phyloP scores from a whole-genome alignment of 805 yeast genomes.

The Saccharomycopsis oosterbeekiorum region DNA sequence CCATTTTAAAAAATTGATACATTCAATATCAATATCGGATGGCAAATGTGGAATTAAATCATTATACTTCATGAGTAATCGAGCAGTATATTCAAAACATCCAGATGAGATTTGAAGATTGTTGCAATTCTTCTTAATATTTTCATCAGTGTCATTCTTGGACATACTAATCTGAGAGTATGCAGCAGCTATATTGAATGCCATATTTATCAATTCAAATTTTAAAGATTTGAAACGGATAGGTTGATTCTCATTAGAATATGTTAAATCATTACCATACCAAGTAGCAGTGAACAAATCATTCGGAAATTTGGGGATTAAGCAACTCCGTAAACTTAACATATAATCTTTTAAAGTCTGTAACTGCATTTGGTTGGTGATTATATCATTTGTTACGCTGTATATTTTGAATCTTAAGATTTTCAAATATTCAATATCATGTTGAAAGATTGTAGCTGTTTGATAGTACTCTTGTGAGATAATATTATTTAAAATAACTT shows the following conservation, averaged over 20 bases:
- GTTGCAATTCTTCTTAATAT: conserved; percentile 51
- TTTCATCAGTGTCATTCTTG: conserved; percentile 36
- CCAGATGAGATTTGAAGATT: conserved; percentile 71
- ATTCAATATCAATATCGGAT: conserved; percentile 27
- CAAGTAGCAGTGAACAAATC: conserved; percentile 57
- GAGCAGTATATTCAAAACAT: conserved; percentile 34
- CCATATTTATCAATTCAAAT: conserved; percentile 52
- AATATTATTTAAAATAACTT: conserved; percentile 30
- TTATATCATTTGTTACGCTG: conserved; percentile 23
- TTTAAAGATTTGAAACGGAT: conserved; percentile 38
- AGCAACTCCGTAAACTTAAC: conserved; percentile 33
- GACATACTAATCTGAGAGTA: conserved; percentile 42
- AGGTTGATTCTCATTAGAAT: conserved; percentile 33
- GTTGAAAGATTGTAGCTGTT: conserved; percentile 31
- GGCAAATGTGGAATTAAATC: conserved; percentile 17
- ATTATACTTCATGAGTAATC: conserved; percentile 15
- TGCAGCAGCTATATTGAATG: conserved; percentile 60
- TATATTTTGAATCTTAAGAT: conserved; percentile 33
- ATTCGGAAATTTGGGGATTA: conserved; percentile 47
- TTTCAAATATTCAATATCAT: conserved; percentile 35
- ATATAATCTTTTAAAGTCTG: conserved; percentile 37
- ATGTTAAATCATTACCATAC: conserved; percentile 29
- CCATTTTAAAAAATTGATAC: conserved; percentile 39
- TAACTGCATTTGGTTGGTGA: conserved; percentile 29
- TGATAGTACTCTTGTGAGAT: conserved; percentile 42